A percentile compares a stretch with the other conserved stretches of the same genome.
Evolutionary conservation across 2,329 filamentous ascomycete species (phyloP).

Genomic region (Raffaelea arxii): DNA sequence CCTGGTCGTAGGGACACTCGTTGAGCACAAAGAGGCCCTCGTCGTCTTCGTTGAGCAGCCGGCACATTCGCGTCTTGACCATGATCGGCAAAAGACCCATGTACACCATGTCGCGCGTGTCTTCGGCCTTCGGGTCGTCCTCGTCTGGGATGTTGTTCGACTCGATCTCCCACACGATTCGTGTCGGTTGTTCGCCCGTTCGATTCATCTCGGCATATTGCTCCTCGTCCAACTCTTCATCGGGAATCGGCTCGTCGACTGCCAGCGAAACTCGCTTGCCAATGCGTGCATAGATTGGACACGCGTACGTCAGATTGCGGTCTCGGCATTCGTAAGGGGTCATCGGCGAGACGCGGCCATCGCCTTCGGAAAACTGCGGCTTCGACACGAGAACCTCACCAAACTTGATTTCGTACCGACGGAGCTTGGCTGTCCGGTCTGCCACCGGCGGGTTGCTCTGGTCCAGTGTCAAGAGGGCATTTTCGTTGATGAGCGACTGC

Average conservation of each 20-base stretch:
- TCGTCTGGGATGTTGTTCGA: slow-evolving; percentile 41
- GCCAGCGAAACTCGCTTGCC: slow-evolving; percentile 76
- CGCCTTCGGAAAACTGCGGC: slow-evolving; percentile 85
- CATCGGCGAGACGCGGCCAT: slow-evolving; percentile 76
- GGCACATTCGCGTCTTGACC: slow-evolving; percentile 95
- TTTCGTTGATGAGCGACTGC: slow-evolving; percentile 89
- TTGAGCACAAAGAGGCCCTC: slow-evolving; percentile 84
- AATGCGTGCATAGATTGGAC: slow-evolving; percentile 82
- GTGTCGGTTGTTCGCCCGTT: slow-evolving; percentile 49
- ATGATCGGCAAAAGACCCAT: slow-evolving; percentile 96
- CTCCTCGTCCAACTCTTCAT: slow-evolving; percentile 59
- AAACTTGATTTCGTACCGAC: slow-evolving; percentile 92
- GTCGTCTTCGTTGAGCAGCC: slow-evolving; percentile 73
- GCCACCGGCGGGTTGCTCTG: slow-evolving; percentile 73
- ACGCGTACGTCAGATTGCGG: slow-evolving; percentile 91
- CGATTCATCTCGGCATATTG: slow-evolving; percentile 44
- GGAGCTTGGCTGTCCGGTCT: slow-evolving; percentile 72
- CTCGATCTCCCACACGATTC: slow-evolving; percentile 52
- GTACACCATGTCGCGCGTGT: slow-evolving; percentile 66
- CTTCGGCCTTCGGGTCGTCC: slow-evolving; percentile 41
- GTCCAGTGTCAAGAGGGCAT: slow-evolving; percentile 84
- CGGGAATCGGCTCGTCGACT: slow-evolving; percentile 59
- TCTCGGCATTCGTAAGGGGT: slow-evolving; percentile 91
- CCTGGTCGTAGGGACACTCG: slow-evolving; percentile 96
- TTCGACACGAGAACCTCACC: slow-evolving; percentile 81